phyloP scores from a whole-genome alignment of 345 rosid genomes.

The Pistacia atlantica region DNA sequence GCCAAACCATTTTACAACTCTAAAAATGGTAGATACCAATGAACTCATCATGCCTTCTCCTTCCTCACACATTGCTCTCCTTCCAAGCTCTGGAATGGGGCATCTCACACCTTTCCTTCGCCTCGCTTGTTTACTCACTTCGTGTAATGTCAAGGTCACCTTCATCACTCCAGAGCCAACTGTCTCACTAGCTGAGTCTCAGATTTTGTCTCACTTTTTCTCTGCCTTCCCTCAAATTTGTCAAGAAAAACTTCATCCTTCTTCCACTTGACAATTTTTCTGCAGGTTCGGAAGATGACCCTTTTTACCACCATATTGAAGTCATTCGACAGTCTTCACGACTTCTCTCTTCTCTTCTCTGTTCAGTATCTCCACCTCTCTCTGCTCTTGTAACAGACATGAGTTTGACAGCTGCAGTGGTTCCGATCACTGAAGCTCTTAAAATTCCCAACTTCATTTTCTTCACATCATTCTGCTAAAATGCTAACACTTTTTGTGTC shows the following conservation, averaged over 20 bases:
- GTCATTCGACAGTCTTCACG: conserved; percentile 29
- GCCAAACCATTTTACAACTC: neutral
- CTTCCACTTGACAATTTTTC: conserved; percentile 4
- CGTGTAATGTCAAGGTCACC: conserved; percentile 27
- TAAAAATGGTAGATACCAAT: conserved; percentile 1
- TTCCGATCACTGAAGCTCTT: conserved; percentile 33
- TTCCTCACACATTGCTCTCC: conserved; percentile 32
- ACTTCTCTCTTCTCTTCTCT: conserved; percentile 34
- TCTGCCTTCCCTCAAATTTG: conserved; percentile 29
- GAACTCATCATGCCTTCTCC: neutral
- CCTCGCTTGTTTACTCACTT: conserved; percentile 31
- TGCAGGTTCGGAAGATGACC: conserved; percentile 26
- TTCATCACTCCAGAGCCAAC: conserved; percentile 36
- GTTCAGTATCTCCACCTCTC: conserved; percentile 31
- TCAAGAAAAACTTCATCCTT: conserved; percentile 14
- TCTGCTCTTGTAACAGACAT: conserved; percentile 40
- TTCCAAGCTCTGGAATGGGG: conserved; percentile 51
- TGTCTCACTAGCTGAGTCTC: conserved; percentile 37
- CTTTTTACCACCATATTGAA: conserved; percentile 34
- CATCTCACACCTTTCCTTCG: conserved; percentile 48
- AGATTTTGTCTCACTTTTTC: conserved; percentile 24
- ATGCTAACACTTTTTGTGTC: conserved; percentile 39
- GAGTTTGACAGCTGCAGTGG: conserved; percentile 32
- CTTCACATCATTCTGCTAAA: conserved; percentile 47
- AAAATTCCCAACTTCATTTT: conserved; percentile 37